Conservation (phyloP, 345 rosid species). For the Cardiospermum halicacabum region DNA sequence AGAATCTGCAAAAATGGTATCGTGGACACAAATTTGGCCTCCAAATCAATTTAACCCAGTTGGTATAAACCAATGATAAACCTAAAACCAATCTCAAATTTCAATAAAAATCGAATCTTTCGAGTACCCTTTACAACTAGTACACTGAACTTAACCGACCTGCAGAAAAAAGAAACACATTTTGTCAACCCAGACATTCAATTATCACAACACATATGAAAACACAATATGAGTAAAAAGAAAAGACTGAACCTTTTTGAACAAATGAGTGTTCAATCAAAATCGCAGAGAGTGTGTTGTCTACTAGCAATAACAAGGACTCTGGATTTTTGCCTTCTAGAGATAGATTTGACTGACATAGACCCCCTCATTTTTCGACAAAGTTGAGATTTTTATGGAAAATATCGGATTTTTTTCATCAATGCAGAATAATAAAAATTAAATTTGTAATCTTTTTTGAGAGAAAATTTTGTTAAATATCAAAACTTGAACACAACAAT, state of each 20-base stretch:
- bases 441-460: conserved; percentile 23
- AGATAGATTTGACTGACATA: conserved; percentile 38
- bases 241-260: background rate
- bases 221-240: background rate
- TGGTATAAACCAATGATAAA: conserved; percentile 19
- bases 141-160: conserved; percentile 23
- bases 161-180: conserved; percentile 9
- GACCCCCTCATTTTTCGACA: conserved; percentile 35
- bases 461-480: conserved; percentile 1
- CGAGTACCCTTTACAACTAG: conserved; percentile 18
- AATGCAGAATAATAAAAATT: conserved; percentile 2
- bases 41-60: conserved; percentile 29
- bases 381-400: conserved; percentile 22
- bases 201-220: conserved; percentile 10
- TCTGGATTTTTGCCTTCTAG: conserved; percentile 27
- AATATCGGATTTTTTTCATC: conserved; percentile 12
- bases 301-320: conserved; percentile 21
- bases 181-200: conserved; percentile 6
- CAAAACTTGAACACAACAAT: background rate
- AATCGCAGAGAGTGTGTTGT: conserved; percentile 10
- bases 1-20: conserved; percentile 25
- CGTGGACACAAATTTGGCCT: conserved; percentile 21
- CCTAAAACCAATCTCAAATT: conserved; percentile 18
- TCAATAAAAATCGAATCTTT: conserved; percentile 21
- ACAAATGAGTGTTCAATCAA: conserved; percentile 26